Percentiles rank a stretch among this genome's conserved stretches.
Conservation (phyloP, 1,139 yeast genomes). For the Suhomyces bribrorum region DNA sequence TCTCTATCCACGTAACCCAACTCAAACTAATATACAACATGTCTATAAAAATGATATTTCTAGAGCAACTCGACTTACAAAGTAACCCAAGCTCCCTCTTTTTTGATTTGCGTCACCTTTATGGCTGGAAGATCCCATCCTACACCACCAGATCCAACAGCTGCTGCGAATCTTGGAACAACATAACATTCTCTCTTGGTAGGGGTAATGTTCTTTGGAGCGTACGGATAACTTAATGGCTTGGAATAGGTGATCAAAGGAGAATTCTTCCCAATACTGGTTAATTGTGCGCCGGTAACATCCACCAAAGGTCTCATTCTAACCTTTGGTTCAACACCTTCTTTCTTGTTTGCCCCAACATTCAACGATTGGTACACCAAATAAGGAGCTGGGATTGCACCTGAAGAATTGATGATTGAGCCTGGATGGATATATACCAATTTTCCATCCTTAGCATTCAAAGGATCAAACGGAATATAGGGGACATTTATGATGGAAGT, state of each 20-base stretch:
- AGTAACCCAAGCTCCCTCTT: constrained; percentile 62
- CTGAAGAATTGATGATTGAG: constrained; percentile 56
- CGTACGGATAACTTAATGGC: constrained; percentile 89
- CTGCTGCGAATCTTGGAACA: constrained; percentile 87
- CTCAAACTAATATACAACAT: too few relatives aligned
- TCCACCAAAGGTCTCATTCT: constrained; percentile 80
- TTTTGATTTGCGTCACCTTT: constrained; percentile 70
- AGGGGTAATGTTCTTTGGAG: constrained; percentile 65
- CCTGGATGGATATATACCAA: constrained; percentile 70
- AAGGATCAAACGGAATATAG: constrained; percentile 67
- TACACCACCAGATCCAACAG: constrained; percentile 76
- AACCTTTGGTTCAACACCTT: constrained; percentile 42
- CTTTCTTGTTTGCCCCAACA: constrained; percentile 40
- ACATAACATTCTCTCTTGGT: constrained; percentile 84
- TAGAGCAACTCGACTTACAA: too few relatives aligned
- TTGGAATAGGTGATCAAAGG: constrained; percentile 81
- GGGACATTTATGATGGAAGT: constrained; percentile 67
- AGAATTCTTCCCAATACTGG: constrained; percentile 74
- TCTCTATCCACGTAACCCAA: too few relatives aligned
- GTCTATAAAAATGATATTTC: too few relatives aligned
- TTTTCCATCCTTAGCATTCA: constrained; percentile 13
- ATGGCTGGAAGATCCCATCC: constrained; percentile 94
- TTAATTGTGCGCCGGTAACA: constrained; percentile 69
- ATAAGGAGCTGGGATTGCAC: constrained; percentile 73
- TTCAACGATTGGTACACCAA: constrained; percentile 69